Conservation (phyloP, 306 rosid genomes). For the Nissolia schottii region DNA sequence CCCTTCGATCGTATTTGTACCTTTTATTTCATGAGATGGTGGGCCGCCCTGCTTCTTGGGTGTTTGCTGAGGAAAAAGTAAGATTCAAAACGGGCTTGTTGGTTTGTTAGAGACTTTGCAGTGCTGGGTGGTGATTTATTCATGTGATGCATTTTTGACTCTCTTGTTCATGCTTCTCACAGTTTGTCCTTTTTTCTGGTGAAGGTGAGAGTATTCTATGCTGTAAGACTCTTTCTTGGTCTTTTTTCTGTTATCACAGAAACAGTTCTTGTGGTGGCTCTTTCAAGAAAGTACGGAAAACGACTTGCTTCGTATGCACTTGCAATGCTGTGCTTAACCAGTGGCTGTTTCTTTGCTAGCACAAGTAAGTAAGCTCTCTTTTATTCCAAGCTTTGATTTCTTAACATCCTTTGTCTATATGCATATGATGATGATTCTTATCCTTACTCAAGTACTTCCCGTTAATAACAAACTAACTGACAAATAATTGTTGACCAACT, state of each 20-base stretch:
- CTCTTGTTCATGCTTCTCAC: slow-evolving; percentile 14
- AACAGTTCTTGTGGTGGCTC: slow-evolving; percentile 83
- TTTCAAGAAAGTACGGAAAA: slow-evolving; percentile 86
- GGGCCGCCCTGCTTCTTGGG: slow-evolving; percentile 84
- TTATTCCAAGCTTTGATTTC: background rate
- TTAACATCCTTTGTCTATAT: background rate
- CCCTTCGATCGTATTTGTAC: slow-evolving; percentile 91
- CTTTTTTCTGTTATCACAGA: slow-evolving; percentile 75
- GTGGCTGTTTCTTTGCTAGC: slow-evolving; percentile 98
- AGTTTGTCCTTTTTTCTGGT: slow-evolving; percentile 14
- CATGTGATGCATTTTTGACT: background rate
- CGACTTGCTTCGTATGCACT: slow-evolving; percentile 89
- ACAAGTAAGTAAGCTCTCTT: slow-evolving; percentile 61
- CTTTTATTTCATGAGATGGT: slow-evolving; percentile 83
- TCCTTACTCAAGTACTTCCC: background rate
- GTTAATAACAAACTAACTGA: background rate
- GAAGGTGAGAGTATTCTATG: slow-evolving; percentile 91
- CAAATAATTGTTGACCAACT: background rate
- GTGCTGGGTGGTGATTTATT: background rate
- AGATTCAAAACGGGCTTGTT: slow-evolving; percentile 19
- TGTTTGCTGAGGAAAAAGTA: slow-evolving; percentile 78
- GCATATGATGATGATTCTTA: background rate
- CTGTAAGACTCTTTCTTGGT: slow-evolving; percentile 83
- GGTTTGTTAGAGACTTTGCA: background rate
- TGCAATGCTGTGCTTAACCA: slow-evolving; percentile 94